A percentile compares a stretch with the other conserved stretches of the same genome.
These are phyloP conservation scores for Amaranthus tricolor DNA, from an alignment of 179 eudicot genomes.

Conservation along the genomic window DNA sequence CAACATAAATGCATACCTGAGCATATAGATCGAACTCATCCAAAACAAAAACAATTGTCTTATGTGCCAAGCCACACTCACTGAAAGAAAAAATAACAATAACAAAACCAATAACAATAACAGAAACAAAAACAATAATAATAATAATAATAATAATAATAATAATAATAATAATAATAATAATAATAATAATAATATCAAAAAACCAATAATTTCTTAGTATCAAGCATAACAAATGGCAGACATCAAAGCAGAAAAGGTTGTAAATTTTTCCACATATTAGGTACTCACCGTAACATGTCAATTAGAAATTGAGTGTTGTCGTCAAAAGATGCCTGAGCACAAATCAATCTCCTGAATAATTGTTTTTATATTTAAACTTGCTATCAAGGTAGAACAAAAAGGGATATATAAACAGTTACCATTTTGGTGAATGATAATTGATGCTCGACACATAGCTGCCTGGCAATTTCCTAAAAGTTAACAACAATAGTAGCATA, in stretches of 20 bases:
- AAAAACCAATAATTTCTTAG: neutral
- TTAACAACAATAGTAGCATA: constrained; percentile 7
- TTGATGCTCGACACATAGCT: constrained; percentile 74
- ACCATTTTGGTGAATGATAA: constrained; percentile 86
- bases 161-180: constrained; percentile 3
- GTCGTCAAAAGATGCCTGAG: constrained; percentile 93
- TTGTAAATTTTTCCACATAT: constrained; percentile 2
- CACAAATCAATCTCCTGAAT: constrained; percentile 18
- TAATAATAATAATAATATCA: neutral
- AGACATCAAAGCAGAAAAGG: constrained; percentile 1
- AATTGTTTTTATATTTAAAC: neutral
- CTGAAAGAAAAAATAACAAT: constrained; percentile 34
- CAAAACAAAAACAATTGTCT: constrained; percentile 75
- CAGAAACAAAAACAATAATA: neutral
- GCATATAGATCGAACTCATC: constrained; percentile 93
- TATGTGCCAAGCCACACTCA: constrained; percentile 98
- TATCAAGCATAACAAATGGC: neutral
- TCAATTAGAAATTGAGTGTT: constrained; percentile 78
- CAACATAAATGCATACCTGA: constrained; percentile 49
- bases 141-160: neutral
- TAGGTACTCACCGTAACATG: constrained; percentile 67
- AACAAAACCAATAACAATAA: neutral
- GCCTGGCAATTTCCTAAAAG: constrained; percentile 83
- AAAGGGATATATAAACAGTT: constrained; percentile 18
- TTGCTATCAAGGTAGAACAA: constrained; percentile 4